Base-by-base conservation (phyloP, 2,329 filamentous ascomycete genomes). In the Aspergillus pseudotamarii region DNA sequence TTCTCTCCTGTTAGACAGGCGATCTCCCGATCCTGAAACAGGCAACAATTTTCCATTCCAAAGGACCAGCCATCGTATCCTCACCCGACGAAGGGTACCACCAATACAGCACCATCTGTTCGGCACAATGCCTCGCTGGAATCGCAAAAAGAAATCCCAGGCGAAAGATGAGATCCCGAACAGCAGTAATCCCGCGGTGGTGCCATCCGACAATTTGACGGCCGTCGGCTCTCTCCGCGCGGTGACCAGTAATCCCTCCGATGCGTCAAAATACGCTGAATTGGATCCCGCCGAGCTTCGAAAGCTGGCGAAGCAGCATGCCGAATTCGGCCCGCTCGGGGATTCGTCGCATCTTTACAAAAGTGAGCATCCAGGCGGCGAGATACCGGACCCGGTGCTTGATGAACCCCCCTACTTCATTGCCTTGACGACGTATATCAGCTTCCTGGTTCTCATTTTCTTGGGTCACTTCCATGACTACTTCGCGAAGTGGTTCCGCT, bases 391-490 rank as follows among this genome's bases (percentile, higher is more conserved):
- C 28, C 93, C 93, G 1, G 82, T 97, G 62, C 90, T 96, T 72
- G 94, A 98, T 75, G 93, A 97, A 75, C 94, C 94, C 41, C 92
- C 93, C 10, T 97, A 97, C 80, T 97, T 92, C 82, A 95, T 91
- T 81, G 88, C 97, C 72, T 85, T 97, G 71, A 97, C 94, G 30
- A 98, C 94, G 72, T 97, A 97, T 82, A 91, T 97, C 80, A 96
- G 92, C 81, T 98, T 97, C 79, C 86, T 98, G 59, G 88, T 97
- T 69, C 86, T 98, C 68, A 97, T 98, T 75, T 88, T 94, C 68
- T 92, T 97, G 66, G 94, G 94, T 58, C 94, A 97, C 75, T 88
- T 96, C 61, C 88, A 93, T 74, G 94, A 98, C 76, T 97, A 96
- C 80, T 96, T 97, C 75, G 93, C 93, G 76, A 96, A 96, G 84